These are phyloP conservation scores for Starmerella powellii DNA, from an alignment of 805 yeast genomes.

Conservation along the genomic window DNA sequence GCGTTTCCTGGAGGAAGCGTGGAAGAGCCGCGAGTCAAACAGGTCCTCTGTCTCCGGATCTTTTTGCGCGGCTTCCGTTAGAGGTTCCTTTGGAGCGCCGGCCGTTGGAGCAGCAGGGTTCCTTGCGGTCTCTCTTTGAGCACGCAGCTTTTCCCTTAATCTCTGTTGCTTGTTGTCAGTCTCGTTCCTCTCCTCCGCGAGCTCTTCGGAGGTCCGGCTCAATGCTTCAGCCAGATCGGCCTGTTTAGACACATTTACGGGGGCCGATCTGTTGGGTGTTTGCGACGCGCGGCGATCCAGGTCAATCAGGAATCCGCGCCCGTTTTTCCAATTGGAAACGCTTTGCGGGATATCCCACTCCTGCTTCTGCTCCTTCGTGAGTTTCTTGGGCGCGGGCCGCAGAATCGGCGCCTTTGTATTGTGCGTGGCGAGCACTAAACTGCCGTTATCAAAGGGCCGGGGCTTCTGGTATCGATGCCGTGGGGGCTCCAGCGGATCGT, in stretches of 20 bases:
- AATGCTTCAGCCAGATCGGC: slow-evolving; percentile 55
- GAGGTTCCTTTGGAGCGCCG: too few relatives aligned
- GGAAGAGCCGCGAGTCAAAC: slow-evolving; percentile 49
- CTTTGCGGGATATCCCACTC: slow-evolving; percentile 86
- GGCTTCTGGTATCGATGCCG: slow-evolving; percentile 46
- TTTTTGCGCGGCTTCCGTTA: too few relatives aligned
- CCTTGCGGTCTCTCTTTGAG: slow-evolving; percentile 26
- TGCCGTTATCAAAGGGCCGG: neutral
- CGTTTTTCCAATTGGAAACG: slow-evolving; percentile 90
- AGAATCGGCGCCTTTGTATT: slow-evolving; percentile 38
- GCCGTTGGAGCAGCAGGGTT: too few relatives aligned
- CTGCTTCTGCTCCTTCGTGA: slow-evolving; percentile 60
- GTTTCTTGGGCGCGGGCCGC: slow-evolving; percentile 37
- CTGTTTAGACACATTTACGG: slow-evolving; percentile 33
- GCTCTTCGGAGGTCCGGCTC: slow-evolving; percentile 50
- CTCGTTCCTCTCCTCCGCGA: slow-evolving; percentile 37
- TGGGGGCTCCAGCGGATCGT: slow-evolving; percentile 82
- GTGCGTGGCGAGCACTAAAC: neutral
- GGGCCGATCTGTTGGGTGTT: slow-evolving; percentile 31
- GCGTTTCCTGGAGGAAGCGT: slow-evolving; percentile 33
- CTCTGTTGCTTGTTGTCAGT: slow-evolving; percentile 26
- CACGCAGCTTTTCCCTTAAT: slow-evolving; percentile 34
- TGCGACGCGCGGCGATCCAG: slow-evolving; percentile 48
- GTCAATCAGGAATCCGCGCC: slow-evolving; percentile 74
- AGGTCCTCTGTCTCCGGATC: slow-evolving; percentile 32